These are phyloP conservation scores for Annona cherimola DNA, from an alignment of 164 flowering plant genomes.

Conservation along the genomic window DNA sequence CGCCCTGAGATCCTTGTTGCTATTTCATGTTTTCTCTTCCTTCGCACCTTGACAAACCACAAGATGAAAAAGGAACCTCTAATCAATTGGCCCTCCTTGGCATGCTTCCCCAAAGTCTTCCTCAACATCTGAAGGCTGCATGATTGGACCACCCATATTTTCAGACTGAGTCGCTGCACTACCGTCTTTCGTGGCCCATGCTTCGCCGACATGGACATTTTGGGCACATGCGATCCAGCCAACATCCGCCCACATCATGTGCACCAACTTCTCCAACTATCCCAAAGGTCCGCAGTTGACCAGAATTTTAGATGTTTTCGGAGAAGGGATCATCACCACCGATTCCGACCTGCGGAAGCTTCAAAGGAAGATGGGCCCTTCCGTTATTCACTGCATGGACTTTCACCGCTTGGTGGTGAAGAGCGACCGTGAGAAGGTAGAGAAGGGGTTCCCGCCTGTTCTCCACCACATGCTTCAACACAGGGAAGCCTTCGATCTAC, in stretches of 20 bases:
- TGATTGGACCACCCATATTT: slow-evolving; percentile 5
- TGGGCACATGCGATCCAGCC: slow-evolving; percentile 27
- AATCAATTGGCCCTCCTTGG: slow-evolving; percentile 19
- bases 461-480: background rate
- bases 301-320: slow-evolving; percentile 34
- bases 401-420: slow-evolving; percentile 3
- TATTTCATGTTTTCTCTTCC: slow-evolving; percentile 1
- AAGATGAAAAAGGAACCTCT: background rate
- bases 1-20: slow-evolving; percentile 8
- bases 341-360: slow-evolving; percentile 21
- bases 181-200: slow-evolving; percentile 19
- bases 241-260: slow-evolving; percentile 28
- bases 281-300: slow-evolving; percentile 35
- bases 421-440: background rate
- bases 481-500: slow-evolving; percentile 16
- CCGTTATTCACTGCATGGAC: background rate
- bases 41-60: too few relatives aligned
- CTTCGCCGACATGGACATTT: slow-evolving; percentile 19
- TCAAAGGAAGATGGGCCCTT: slow-evolving; percentile 15
- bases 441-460: slow-evolving; percentile 13
- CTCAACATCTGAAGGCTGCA: slow-evolving; percentile 12
- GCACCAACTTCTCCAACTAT: slow-evolving; percentile 30
- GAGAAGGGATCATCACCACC: slow-evolving; percentile 42
- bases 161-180: slow-evolving; percentile 13
- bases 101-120: slow-evolving; percentile 17